phyloP scores from a whole-genome alignment of 768 basidiomycete genomes.

The Boletus rubroflammeus region DNA sequence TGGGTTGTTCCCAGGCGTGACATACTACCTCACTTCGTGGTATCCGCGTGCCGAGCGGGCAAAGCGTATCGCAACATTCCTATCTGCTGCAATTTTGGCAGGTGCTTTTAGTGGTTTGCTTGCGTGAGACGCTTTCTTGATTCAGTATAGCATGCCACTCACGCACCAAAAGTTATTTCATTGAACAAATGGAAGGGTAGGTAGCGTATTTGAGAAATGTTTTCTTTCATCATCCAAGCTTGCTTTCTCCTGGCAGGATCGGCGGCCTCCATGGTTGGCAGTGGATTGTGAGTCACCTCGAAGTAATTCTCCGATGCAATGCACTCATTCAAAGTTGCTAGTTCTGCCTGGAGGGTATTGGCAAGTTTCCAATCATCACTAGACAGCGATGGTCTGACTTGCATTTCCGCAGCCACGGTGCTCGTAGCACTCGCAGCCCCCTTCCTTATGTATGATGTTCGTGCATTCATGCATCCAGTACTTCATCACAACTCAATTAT shows the following conservation, averaged over 20 bases:
- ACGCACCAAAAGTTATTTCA: constrained; percentile 31
- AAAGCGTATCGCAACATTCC: constrained; percentile 54
- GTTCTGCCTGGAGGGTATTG: constrained; percentile 28
- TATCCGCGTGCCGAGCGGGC: constrained; percentile 56
- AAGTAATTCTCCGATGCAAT: neutral
- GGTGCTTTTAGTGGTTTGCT: constrained; percentile 46
- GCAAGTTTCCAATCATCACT: constrained; percentile 1
- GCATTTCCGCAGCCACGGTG: constrained; percentile 5
- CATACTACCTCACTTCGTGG: constrained; percentile 51
- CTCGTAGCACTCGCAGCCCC: constrained; percentile 22
- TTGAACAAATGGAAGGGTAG: constrained; percentile 33
- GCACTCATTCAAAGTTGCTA: constrained; percentile 8
- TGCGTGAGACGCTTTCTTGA: constrained; percentile 34
- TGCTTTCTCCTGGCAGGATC: constrained; percentile 12
- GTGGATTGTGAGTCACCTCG: constrained; percentile 31
- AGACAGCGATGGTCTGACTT: neutral
- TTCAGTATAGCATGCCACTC: neutral
- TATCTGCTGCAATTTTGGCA: constrained; percentile 52
- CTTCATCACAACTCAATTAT: neutral
- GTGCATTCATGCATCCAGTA: constrained; percentile 9
- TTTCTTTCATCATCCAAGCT: neutral
- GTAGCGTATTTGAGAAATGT: constrained; percentile 17
- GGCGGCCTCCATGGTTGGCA: constrained; percentile 36
- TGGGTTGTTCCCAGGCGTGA: constrained; percentile 40
- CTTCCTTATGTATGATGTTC: constrained; percentile 52